These are phyloP conservation scores for Polytrichum formosum DNA, from an alignment of 225 moss, liverwort and hornwort genomes.

Conservation along the genomic window DNA sequence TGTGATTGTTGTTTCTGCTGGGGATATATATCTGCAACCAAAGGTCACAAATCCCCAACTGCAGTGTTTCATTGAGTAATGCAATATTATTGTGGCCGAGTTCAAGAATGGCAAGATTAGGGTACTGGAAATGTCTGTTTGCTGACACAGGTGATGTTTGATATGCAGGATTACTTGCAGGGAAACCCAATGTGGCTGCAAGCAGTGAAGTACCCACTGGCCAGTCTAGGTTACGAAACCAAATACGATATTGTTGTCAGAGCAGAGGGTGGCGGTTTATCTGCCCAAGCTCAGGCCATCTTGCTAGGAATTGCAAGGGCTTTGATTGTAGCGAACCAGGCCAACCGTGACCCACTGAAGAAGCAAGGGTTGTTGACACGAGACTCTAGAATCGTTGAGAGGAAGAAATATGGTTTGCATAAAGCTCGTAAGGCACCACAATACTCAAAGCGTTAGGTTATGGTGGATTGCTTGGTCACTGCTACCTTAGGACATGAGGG, in stretches of 20 bases:
- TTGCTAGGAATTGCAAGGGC: constrained; percentile 55
- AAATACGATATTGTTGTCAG: constrained; percentile 62
- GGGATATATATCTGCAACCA: no score
- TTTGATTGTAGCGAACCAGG: constrained; percentile 53
- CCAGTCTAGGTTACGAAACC: constrained; percentile 53
- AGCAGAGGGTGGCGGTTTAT: constrained; percentile 47
- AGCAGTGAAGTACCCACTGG: constrained; percentile 54
- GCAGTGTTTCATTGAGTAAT: not conserved
- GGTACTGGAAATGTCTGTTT: not conserved
- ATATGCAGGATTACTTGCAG: constrained; percentile 54
- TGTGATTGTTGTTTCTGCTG: no score
- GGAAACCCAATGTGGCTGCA: constrained; percentile 60
- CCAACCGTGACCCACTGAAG: constrained; percentile 56
- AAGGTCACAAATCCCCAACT: no score
- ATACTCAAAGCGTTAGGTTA: constrained; percentile 49
- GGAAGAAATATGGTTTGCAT: constrained; percentile 61
- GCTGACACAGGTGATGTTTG: not conserved
- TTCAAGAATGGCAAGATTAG: not conserved
- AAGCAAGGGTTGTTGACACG: constrained; percentile 58
- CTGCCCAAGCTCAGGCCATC: constrained; percentile 61
- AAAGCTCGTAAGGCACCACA: constrained; percentile 66
- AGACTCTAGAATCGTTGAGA: constrained; percentile 58
- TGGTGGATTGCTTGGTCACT: not conserved
- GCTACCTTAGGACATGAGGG: not conserved
- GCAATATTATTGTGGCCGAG: not conserved